Evolutionary conservation across 75 land plant species (phyloP), one percentile per base, ranked within the genome.

Genomic region (Sequoia sempervirens): DNA sequence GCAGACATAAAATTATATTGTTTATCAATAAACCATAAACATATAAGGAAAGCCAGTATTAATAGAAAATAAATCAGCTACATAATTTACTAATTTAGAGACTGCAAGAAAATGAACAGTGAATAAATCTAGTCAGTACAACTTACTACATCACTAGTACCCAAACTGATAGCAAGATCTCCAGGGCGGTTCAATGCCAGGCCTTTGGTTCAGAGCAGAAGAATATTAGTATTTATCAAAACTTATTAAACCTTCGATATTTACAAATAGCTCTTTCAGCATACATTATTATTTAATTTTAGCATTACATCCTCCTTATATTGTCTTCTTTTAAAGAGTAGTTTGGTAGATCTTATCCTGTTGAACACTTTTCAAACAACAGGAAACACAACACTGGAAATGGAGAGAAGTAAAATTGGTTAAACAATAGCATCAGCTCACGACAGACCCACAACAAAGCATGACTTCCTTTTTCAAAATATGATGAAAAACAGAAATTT

Each of bases 91-190:
- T 36, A n/a, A n/a, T 74, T 83, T 23, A 30, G 45, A 23, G 5
- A 66, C 14, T 30, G 52, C 5, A 28, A 78, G 28, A 76, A 34
- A 52, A 45, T 45, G 50, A 78, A 9, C n/a, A 75, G 38, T 36
- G 14, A 13, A 56, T 30, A 73, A 20, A 72, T 58, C 17, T n/a
- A 81, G 79, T 72, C 37, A 61, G 64, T 37, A 38, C 20, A 26
- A 82, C 93, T 94, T 87, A 98, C 99, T 15, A 96, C 95, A 85
- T 98, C 99, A 89, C 99, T 98, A 32, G 99, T 98, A 58, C 99
- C 99, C 66, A 98, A 90, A 85, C 99, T 96, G 68, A 98, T 96
- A 37, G 99, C 99, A 61, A 98, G 91, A 81, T 98, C 99, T 75
- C 99, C 99, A 78, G 99, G 97, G 56, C 85, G 88, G 54, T 90